Conservation (phyloP, 768 basidiomycete genomes). For the Tremella fuciformis region DNA sequence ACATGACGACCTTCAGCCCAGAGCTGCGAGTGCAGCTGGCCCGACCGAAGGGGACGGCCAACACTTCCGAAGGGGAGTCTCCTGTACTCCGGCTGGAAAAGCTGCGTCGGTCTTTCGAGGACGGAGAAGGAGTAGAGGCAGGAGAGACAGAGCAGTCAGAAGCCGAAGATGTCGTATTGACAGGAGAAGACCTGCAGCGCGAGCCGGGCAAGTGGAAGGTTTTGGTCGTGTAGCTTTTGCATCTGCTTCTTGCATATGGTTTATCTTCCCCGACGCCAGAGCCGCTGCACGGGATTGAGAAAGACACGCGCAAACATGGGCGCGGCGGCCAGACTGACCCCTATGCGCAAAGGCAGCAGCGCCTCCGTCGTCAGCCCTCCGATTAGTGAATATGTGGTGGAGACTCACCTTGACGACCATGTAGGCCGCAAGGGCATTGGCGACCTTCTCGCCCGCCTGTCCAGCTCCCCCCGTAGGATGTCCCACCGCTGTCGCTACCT, state of each 20-base stretch:
- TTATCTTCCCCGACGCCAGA: slow-evolving; percentile 15
- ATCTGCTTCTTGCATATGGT: neutral
- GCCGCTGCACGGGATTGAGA: slow-evolving; percentile 62
- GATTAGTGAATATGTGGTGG: neutral
- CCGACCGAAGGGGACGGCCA: neutral
- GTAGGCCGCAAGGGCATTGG: slow-evolving; percentile 80
- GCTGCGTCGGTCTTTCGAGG: too few species aligned
- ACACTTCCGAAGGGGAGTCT: too few species aligned
- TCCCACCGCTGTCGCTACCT: too few species aligned
- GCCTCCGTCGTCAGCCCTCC: slow-evolving; percentile 56
- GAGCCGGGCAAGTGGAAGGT: slow-evolving; percentile 5
- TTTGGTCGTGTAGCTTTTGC: neutral
- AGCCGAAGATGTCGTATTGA: slow-evolving; percentile 7
- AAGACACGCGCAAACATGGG: slow-evolving; percentile 68
- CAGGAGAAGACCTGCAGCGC: neutral
- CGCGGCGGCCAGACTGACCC: slow-evolving; percentile 66
- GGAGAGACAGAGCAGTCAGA: too few species aligned
- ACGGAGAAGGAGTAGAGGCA: neutral
- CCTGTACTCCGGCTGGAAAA: too few species aligned
- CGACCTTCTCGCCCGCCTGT: slow-evolving; percentile 38
- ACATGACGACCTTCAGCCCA: slow-evolving; percentile 36
- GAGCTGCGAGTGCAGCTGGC: slow-evolving; percentile 27
- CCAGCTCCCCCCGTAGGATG: too few species aligned
- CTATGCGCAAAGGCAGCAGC: slow-evolving; percentile 69
- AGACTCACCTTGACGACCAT: slow-evolving; percentile 67